Evolutionary conservation across 768 basidiomycete species (phyloP), one percentile per base, ranked within the genome.

Genomic region (Hygrophorus pudorinus): DNA sequence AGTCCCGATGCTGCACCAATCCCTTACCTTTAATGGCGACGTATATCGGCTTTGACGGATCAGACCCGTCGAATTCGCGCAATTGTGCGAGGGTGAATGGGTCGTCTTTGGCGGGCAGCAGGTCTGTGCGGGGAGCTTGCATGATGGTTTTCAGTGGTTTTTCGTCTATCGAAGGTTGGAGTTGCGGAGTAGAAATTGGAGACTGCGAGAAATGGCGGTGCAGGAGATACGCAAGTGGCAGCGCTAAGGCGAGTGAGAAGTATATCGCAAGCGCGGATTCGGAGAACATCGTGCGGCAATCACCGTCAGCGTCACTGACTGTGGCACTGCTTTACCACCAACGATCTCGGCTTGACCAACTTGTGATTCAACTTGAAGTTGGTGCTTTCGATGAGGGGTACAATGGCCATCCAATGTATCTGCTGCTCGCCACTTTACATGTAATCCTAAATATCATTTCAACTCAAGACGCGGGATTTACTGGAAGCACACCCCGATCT

Each of bases 1-100:
- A 20, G 2, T 10, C 9, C 13, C 34, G 10, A 38, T 32, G 5
- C 12, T 4, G 13, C n/a, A n/a, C n/a, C n/a, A n/a, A n/a, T n/a
- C n/a, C n/a, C n/a, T n/a, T 46, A 81, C 88, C 89, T 72, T 96
- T 97, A 66, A 98, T 93, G 24, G 90, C 83, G 34, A 98, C 84
- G 53, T 85, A 91, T 49, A 98, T 87, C 0, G 89, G 87, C 52
- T 76, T 77, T 32, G 61, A 55, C 0, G 70, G 58, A 49, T 80
- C 75, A 0, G 68, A 65, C 13, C 93, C 93, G 60, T 92, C 78
- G 59, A 70, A 91, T 53, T 70, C 50, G 31, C 71, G 78, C 47
- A 98, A 70, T 51, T 85, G 62, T 48, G 74, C 73, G 12, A 70
- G 68, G 0, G 86, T 83, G 66, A 78, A 86, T 0, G 85, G 82